phyloP scores from a whole-genome alignment of 495 filamentous ascomycete genomes.

The Xylaria venustula region DNA sequence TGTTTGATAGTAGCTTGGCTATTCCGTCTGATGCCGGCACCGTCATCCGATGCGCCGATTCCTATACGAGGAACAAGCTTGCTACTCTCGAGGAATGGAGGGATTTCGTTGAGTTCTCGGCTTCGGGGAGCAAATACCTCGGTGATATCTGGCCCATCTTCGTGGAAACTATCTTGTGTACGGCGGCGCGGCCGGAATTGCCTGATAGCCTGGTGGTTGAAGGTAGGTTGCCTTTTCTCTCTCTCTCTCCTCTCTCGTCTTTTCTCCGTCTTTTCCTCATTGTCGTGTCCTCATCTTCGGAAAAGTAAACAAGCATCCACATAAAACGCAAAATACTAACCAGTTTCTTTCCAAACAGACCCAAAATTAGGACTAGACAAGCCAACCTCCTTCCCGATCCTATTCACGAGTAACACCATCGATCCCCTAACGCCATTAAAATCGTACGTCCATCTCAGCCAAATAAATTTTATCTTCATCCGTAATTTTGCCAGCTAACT shows the following conservation, averaged over 20 bases:
- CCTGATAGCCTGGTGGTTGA: slow-evolving; percentile 20
- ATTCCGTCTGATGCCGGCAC: slow-evolving; percentile 3
- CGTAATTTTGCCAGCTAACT: slow-evolving; percentile 6
- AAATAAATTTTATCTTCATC: not conserved
- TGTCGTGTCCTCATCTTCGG: not conserved
- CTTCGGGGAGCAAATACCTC: slow-evolving; percentile 16
- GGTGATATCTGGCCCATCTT: slow-evolving; percentile 19
- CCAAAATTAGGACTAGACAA: slow-evolving; percentile 19
- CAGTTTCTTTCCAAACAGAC: slow-evolving; percentile 4
- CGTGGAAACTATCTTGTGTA: slow-evolving; percentile 13
- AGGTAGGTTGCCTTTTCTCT: slow-evolving; percentile 10
- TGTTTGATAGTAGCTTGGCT: not conserved
- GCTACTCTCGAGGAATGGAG: slow-evolving; percentile 15
- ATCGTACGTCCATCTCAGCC: slow-evolving; percentile 15
- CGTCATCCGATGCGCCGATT: slow-evolving; percentile 20
- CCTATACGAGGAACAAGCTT: slow-evolving; percentile 19
- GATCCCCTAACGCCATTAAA: slow-evolving; percentile 47
- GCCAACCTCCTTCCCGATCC: slow-evolving; percentile 44
- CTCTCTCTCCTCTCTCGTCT: not conserved
- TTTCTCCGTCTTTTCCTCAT: not conserved
- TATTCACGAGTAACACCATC: slow-evolving; percentile 47
- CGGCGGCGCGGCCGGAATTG: slow-evolving; percentile 14
- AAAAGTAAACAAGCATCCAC: not conserved
- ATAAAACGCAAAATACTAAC: slow-evolving; percentile 7
- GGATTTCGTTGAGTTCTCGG: slow-evolving; percentile 14